Evolutionary conservation across 176 grass and related monocot genomes (phyloP).

Genomic region (Carex scoparia): DNA sequence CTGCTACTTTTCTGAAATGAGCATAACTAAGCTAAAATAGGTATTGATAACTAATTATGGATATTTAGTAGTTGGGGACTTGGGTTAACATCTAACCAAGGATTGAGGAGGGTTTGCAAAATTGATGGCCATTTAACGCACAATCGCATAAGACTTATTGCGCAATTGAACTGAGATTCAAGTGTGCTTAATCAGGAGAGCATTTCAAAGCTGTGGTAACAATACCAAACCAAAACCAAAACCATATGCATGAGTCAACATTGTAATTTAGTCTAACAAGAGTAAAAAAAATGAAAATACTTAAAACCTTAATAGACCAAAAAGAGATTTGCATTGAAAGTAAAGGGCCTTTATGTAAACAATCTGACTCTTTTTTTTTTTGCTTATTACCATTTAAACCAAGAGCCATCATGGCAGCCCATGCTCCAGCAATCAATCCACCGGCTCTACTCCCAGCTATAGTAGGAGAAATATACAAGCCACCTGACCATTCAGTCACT

Average conservation of each 20-base stretch:
- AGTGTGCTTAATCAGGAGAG: not conserved
- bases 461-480: slow-evolving; percentile 87
- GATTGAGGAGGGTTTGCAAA: not conserved
- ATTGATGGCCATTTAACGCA: not conserved
- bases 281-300: not conserved
- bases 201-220: not conserved
- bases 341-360: not conserved
- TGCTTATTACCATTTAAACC: slow-evolving; percentile 64
- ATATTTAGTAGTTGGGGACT: not conserved
- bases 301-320: not conserved
- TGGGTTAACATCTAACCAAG: not conserved
- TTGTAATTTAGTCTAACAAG: not conserved
- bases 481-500: slow-evolving; percentile 99
- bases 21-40: not conserved
- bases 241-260: not conserved
- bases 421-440: slow-evolving; percentile 86
- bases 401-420: slow-evolving; percentile 93
- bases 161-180: not conserved
- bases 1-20: not conserved
- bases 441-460: slow-evolving; percentile 95
- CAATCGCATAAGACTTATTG: not conserved
- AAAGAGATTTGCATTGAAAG: not conserved
- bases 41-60: not conserved
- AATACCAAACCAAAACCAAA: not conserved
- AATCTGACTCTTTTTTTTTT: not conserved